Evolutionary conservation across 257 asterid genomes (phyloP), one percentile per base, ranked within the genome.

Genomic region (Haberlea rhodopensis): DNA sequence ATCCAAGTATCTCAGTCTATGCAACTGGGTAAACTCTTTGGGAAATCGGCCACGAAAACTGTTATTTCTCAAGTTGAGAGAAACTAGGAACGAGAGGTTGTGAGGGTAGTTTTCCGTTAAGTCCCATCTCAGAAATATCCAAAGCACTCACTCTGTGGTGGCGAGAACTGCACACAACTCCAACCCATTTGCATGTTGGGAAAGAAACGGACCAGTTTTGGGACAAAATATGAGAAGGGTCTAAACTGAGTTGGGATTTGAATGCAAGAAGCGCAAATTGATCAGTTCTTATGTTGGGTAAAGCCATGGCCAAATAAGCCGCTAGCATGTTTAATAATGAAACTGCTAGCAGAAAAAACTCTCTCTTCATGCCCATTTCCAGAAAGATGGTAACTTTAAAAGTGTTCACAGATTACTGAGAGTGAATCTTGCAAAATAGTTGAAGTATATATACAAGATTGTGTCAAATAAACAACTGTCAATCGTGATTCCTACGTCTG

Each of bases 221-320:
- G 1, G 57, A 69, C 19, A 80, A 19, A 10, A 73, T 21, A 5
- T 73, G 45, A 69, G n/a, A n/a, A n/a, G n/a, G n/a, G n/a, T n/a
- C n/a, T n/a, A n/a, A n/a, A n/a, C n/a, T n/a, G n/a, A n/a, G 67
- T 18, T 15, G 75, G 70, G 71, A 29, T 73, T 80, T 80, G 21
- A 80, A 37, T 7, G 74, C 73, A 2, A 80, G 66, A 60, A 73
- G 82, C 15, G 80, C 60, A 20, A 62, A 15, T 67, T 55, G 60
- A 59, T 76, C 80, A 23, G 79, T 80, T 7, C 29, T 70, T 5
- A 73, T 59, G 20, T 62, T 59, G 22, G 69, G 59, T 5, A 46
- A 24, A 19, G 54, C 60, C 49, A 52, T 9, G 31, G 66, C n/a
- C 23, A 71, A 32, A 49, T 34, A 69, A 11, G 60, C 15, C 2